Evolutionary conservation across 495 filamentous ascomycete genomes (phyloP).

Genomic region (Tuber indicum): DNA sequence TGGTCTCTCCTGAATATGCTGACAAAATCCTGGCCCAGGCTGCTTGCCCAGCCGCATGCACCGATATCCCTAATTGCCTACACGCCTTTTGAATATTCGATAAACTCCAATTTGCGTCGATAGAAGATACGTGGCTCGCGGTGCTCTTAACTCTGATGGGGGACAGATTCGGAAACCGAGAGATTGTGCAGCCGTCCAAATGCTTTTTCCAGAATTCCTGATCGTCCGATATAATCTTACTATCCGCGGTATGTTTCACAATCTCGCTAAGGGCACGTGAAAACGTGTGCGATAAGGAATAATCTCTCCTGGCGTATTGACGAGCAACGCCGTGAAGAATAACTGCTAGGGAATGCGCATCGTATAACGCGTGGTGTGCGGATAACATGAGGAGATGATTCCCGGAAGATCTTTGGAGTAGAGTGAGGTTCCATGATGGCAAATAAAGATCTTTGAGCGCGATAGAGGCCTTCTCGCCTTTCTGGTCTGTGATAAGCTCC

Average conservation of each 20-base stretch:
- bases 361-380: slow-evolving; percentile 70
- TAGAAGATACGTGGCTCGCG: slow-evolving; percentile 44
- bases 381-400: slow-evolving; percentile 47
- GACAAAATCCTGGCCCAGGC: slow-evolving; percentile 66
- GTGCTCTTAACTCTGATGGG: slow-evolving; percentile 50
- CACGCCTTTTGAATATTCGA: slow-evolving; percentile 51
- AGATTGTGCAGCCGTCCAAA: slow-evolving; percentile 50
- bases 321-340: slow-evolving; percentile 54
- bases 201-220: slow-evolving; percentile 58
- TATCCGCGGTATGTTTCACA: slow-evolving; percentile 42
- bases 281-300: slow-evolving; percentile 40
- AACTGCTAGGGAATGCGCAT: slow-evolving; percentile 58
- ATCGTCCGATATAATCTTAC: slow-evolving; percentile 35
- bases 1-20: slow-evolving; percentile 62
- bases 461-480: slow-evolving; percentile 16
- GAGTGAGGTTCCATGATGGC: slow-evolving; percentile 49
- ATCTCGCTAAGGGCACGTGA: slow-evolving; percentile 50
- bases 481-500: slow-evolving; percentile 15
- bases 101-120: slow-evolving; percentile 44
- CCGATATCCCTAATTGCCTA: slow-evolving; percentile 52
- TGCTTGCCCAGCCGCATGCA: slow-evolving; percentile 66
- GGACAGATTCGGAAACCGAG: slow-evolving; percentile 62
- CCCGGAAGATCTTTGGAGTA: slow-evolving; percentile 35
- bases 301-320: slow-evolving; percentile 41
- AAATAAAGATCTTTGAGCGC: slow-evolving; percentile 44